Percentiles rank a stretch among this genome's conserved stretches.
These are phyloP conservation scores for Corymbia calophylla DNA, from an alignment of 441 rosid genomes.

Conservation along the genomic window DNA sequence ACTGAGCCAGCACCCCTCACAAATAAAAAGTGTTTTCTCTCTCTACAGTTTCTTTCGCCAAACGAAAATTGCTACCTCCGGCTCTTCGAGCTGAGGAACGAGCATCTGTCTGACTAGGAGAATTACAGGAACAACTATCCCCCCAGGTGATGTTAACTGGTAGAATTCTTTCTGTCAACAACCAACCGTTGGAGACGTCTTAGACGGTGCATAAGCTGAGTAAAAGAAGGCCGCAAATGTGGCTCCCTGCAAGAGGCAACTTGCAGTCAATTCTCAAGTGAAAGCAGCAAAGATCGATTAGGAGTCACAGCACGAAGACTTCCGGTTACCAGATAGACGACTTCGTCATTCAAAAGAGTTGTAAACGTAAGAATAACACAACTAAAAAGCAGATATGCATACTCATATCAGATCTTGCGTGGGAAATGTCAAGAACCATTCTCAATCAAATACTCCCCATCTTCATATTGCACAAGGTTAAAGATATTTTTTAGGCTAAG, in stretches of 20 bases:
- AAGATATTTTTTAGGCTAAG: neutral
- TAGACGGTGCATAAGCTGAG: slow-evolving; percentile 63
- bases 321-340: neutral
- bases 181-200: slow-evolving; percentile 43
- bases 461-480: neutral
- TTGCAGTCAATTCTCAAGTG: neutral
- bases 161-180: slow-evolving; percentile 34
- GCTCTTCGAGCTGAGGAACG: slow-evolving; percentile 61
- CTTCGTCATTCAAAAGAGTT: neutral
- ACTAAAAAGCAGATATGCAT: neutral
- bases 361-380: neutral
- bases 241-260: slow-evolving; percentile 61
- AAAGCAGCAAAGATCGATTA: neutral
- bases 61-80: slow-evolving; percentile 21
- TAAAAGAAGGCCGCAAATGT: slow-evolving; percentile 69
- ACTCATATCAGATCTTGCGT: neutral
- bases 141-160: slow-evolving; percentile 7
- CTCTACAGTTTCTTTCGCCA: slow-evolving; percentile 16
- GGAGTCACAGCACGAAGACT: neutral
- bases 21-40: slow-evolving; percentile 18
- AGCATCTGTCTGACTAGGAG: slow-evolving; percentile 5
- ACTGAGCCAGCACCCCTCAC: slow-evolving; percentile 65
- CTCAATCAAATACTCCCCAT: neutral
- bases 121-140: slow-evolving; percentile 18
- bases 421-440: neutral